phyloP scores from a whole-genome alignment of 768 basidiomycete genomes.

The Psilocybe subaeruginosa region DNA sequence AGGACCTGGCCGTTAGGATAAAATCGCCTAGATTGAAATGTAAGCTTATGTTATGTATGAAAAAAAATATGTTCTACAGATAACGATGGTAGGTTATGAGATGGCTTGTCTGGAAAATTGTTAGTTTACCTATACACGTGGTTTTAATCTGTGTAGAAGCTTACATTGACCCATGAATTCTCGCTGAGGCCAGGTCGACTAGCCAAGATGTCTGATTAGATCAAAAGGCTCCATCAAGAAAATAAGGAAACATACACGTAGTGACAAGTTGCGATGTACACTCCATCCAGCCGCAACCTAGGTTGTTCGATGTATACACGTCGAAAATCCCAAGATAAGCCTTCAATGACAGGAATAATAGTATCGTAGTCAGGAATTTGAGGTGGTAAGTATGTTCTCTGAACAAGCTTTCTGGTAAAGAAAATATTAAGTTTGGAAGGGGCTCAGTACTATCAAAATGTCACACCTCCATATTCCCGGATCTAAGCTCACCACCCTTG shows the following conservation, averaged over 20 bases:
- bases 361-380: conserved; percentile 62
- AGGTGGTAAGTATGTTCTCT: conserved; percentile 70
- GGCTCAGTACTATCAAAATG: not conserved
- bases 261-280: conserved; percentile 92
- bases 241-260: conserved; percentile 61
- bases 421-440: not conserved
- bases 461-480: conserved; percentile 75
- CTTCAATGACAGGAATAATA: conserved; percentile 51
- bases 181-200: conserved; percentile 81
- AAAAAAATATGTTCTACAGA: conserved; percentile 46
- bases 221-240: not conserved
- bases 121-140: not conserved
- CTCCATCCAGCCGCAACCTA: conserved; percentile 82
- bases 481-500: conserved; percentile 73
- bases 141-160: conserved; percentile 23
- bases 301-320: conserved; percentile 84
- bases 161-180: conserved; percentile 85
- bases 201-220: conserved; percentile 3
- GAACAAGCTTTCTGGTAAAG: conserved; percentile 61
- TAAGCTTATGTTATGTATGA: not conserved
- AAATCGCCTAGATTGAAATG: conserved; percentile 63
- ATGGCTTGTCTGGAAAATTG: conserved; percentile 61
- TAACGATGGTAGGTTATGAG: conserved; percentile 93
- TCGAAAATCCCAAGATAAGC: conserved; percentile 69
- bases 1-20: conserved; percentile 86